Percentiles rank a stretch among this genome's conserved stretches.
These are phyloP conservation scores for Pleurotus platypus DNA, from an alignment of 768 basidiomycete species.

Conservation along the genomic window DNA sequence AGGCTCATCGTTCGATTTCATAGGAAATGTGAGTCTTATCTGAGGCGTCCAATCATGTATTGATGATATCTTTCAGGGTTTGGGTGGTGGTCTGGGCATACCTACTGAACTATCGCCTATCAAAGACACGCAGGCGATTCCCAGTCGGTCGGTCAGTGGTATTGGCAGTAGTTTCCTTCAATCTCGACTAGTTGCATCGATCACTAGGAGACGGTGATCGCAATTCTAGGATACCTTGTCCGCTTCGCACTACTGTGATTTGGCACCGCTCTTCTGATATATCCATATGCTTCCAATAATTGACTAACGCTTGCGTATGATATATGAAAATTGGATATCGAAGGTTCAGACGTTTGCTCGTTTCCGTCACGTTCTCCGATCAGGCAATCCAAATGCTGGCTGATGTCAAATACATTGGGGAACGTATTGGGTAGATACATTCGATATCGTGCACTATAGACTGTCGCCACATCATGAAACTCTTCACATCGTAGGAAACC, in stretches of 20 bases:
- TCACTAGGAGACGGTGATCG: constrained; percentile 10
- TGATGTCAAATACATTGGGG: too few species aligned
- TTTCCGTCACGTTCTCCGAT: too few species aligned
- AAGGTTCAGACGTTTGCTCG: too few species aligned
- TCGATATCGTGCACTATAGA: neutral
- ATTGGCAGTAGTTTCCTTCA: constrained; percentile 17
- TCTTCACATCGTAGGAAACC: constrained; percentile 65
- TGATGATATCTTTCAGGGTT: constrained; percentile 19
- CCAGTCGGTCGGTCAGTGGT: constrained; percentile 35
- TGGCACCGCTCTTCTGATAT: too few species aligned
- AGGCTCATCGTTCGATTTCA: constrained; percentile 43
- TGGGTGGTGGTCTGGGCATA: constrained; percentile 49
- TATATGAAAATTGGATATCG: too few species aligned
- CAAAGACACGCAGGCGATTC: constrained; percentile 49
- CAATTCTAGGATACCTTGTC: neutral
- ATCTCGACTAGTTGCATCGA: constrained; percentile 20
- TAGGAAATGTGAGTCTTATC: constrained; percentile 27
- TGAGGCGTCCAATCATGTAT: neutral
- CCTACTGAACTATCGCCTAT: constrained; percentile 67
- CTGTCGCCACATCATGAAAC: constrained; percentile 86
- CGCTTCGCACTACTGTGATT: too few species aligned
- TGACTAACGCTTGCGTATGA: too few species aligned
- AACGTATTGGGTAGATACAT: too few species aligned
- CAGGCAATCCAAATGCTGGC: too few species aligned
- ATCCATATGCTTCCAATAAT: too few species aligned